Evolutionary conservation across 2,329 filamentous ascomycete species (phyloP).

Genomic region (Ceratocystis ficicola): DNA sequence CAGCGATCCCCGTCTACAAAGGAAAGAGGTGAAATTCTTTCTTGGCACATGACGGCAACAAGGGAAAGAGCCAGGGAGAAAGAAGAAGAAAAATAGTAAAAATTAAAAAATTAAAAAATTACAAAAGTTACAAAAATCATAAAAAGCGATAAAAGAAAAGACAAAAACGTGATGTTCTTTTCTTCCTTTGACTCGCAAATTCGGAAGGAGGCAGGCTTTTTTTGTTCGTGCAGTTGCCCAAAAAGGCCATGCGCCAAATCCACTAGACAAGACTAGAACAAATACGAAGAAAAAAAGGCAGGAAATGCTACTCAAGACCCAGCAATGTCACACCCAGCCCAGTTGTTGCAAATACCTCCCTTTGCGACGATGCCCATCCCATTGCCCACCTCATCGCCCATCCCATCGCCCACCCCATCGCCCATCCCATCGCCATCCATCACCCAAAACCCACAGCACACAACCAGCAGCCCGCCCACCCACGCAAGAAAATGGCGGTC

Average conservation of each 20-base stretch:
- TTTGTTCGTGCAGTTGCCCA: conserved; percentile 1
- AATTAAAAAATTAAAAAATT: too few species aligned
- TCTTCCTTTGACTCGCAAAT: not conserved
- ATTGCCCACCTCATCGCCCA: not conserved
- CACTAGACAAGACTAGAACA: not conserved
- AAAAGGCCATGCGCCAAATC: not conserved
- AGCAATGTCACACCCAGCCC: not conserved
- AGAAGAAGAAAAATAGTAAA: too few species aligned
- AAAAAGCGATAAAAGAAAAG: not conserved
- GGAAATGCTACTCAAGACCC: not conserved
- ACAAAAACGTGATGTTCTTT: not conserved
- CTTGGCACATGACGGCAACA: not conserved
- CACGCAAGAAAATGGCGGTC: not conserved
- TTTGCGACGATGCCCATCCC: not conserved
- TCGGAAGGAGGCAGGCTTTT: conserved; percentile 1
- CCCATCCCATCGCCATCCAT: too few species aligned
- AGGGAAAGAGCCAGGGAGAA: too few species aligned
- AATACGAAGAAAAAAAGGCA: not conserved
- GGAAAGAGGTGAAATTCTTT: not conserved
- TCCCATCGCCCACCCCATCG: too few species aligned
- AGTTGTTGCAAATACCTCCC: not conserved
- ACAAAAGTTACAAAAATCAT: too few species aligned
- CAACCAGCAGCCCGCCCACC: too few species aligned
- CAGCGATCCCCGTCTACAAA: not conserved
- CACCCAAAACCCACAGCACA: too few species aligned